Evolutionary conservation across 192 early-diverging fungal genomes (phyloP).

Genomic region (Lobosporangium transversale): DNA sequence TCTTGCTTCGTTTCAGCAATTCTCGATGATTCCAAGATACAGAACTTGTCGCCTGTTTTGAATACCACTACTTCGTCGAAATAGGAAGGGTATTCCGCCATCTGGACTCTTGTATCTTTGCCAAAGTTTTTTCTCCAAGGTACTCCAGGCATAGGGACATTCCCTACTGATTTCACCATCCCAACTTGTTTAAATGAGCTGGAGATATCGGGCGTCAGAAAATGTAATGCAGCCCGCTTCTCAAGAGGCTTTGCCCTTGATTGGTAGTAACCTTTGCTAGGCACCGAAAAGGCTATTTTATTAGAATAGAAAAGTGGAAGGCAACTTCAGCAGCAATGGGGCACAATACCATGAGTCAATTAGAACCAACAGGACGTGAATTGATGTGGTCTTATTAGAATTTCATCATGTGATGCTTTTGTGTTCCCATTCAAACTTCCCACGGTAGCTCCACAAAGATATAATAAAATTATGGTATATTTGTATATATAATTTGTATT

Average conservation of each 20-base stretch:
- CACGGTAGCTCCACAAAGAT: too few species aligned
- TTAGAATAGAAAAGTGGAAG: neutral
- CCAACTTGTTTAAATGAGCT: neutral
- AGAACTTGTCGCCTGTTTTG: neutral
- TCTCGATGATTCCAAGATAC: neutral
- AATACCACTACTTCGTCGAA: neutral
- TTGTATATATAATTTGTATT: too few species aligned
- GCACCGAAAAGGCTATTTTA: neutral
- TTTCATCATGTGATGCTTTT: neutral
- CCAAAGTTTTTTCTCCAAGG: constrained; percentile 1
- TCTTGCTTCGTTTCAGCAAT: constrained; percentile 2
- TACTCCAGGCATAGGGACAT: neutral
- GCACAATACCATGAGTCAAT: constrained; percentile 1
- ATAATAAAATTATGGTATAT: too few species aligned
- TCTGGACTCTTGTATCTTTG: neutral
- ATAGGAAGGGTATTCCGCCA: neutral
- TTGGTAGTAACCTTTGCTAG: neutral
- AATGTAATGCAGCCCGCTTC: neutral
- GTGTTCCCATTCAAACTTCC: constrained; percentile 2
- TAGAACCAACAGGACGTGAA: neutral
- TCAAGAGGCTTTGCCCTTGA: constrained; percentile 2
- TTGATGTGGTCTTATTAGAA: neutral
- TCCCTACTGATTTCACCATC: neutral
- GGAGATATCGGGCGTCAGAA: neutral
- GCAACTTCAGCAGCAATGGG: neutral